Evolutionary conservation across 495 filamentous ascomycete species (phyloP).

Genomic region (Neurospora sp.): DNA sequence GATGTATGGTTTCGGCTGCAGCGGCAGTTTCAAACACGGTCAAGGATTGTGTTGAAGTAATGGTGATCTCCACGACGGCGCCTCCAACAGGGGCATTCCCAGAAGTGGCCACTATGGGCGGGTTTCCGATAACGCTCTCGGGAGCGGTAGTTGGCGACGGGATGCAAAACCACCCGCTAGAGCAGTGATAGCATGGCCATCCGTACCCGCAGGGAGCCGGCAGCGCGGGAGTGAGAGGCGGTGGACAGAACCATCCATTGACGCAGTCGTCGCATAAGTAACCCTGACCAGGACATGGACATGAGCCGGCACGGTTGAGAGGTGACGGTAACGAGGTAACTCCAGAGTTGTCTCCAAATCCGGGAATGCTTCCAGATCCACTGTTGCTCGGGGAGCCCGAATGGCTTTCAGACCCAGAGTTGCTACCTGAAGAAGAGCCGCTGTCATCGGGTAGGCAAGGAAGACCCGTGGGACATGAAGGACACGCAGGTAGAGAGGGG

Average conservation of each 20-base stretch:
- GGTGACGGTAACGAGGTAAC: neutral
- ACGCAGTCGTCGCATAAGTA: slow-evolving; percentile 33
- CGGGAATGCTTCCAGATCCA: neutral
- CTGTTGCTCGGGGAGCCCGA: neutral
- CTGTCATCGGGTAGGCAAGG: neutral
- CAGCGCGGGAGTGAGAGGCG: slow-evolving; percentile 29
- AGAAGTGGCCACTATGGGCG: neutral
- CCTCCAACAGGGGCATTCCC: neutral
- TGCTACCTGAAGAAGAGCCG: neutral
- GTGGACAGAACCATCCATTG: slow-evolving; percentile 35
- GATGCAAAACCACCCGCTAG: slow-evolving; percentile 31
- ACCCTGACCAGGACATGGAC: slow-evolving; percentile 28
- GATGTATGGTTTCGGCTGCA: slow-evolving; percentile 9
- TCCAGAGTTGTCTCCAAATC: neutral
- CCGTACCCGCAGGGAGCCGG: slow-evolving; percentile 31
- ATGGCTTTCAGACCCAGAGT: neutral
- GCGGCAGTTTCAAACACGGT: slow-evolving; percentile 2
- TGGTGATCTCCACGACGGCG: neutral
- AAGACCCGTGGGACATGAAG: neutral
- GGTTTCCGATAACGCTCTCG: slow-evolving; percentile 2
- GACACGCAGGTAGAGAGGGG: slow-evolving; percentile 1
- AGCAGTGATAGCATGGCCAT: slow-evolving; percentile 32
- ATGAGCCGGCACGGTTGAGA: neutral
- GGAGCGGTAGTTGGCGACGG: slow-evolving; percentile 15
- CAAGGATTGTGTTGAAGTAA: slow-evolving; percentile 1